These are phyloP conservation scores for Aplosporella prunicola DNA, from an alignment of 2,329 filamentous ascomycete species.

Conservation along the genomic window DNA sequence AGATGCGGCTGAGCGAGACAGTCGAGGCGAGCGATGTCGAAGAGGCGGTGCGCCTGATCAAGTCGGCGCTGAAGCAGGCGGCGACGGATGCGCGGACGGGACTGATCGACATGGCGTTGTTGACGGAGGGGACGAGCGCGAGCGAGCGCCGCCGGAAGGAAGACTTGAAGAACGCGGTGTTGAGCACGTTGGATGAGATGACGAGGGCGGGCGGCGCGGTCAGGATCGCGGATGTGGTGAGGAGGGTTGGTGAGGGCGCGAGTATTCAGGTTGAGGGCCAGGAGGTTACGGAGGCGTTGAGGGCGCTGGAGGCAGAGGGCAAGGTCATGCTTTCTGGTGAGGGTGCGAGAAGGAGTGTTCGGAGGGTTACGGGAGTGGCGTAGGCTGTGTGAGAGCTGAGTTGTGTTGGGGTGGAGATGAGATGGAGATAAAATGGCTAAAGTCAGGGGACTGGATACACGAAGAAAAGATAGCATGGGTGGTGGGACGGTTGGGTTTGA, in stretches of 20 bases:
- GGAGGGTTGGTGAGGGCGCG: constrained; percentile 53
- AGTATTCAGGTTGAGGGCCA: constrained; percentile 58
- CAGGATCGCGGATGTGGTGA: constrained; percentile 68
- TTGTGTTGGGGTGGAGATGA: no score
- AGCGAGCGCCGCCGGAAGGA: constrained; percentile 74
- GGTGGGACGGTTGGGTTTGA: no score
- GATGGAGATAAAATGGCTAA: no score
- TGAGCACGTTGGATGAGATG: constrained; percentile 72
- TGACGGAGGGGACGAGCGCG: constrained; percentile 88
- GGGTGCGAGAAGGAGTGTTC: constrained; percentile 70
- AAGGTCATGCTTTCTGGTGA: constrained; percentile 72
- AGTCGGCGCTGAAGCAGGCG: constrained; percentile 87
- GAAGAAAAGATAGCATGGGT: no score
- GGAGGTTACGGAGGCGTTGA: constrained; percentile 77
- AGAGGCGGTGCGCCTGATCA: constrained; percentile 88
- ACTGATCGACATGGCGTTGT: constrained; percentile 89
- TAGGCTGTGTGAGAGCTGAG: constrained; percentile 17
- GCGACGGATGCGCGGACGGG: constrained; percentile 89
- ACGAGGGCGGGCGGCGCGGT: constrained; percentile 53
- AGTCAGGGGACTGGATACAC: no score
- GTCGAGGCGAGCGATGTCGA: constrained; percentile 77
- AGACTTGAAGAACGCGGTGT: constrained; percentile 72
- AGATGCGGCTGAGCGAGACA: constrained; percentile 75
- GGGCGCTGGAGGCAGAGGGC: constrained; percentile 75
- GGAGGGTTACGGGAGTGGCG: constrained; percentile 56